Evolutionary conservation across 2,329 filamentous ascomycete species (phyloP).

Genomic region (Fusarium sp.): DNA sequence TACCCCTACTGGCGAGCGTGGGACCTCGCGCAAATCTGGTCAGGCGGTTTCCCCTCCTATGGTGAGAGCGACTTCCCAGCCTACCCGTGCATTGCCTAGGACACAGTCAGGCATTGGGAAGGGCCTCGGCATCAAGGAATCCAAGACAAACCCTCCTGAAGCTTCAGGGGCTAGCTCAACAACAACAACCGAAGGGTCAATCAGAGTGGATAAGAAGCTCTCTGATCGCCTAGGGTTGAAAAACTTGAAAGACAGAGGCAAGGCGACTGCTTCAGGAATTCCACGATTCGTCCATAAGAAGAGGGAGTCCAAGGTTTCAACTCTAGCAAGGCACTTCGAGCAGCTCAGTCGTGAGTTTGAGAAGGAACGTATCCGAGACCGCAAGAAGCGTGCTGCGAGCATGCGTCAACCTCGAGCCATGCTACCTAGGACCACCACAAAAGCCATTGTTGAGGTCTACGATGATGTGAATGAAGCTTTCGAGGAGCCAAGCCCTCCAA

Average conservation of each 20-base stretch:
- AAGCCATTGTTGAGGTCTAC: conserved; percentile 95
- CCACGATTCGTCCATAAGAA: conserved; percentile 85
- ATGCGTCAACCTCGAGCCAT: conserved; percentile 81
- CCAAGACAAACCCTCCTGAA: conserved; percentile 47
- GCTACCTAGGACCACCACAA: conserved; percentile 87
- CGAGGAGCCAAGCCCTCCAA: conserved; percentile 72
- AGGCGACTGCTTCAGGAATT: conserved; percentile 78
- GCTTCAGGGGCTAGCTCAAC: conserved; percentile 38
- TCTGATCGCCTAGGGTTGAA: conserved; percentile 77
- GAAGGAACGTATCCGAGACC: conserved; percentile 89
- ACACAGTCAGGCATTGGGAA: conserved; percentile 61
- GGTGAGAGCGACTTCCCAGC: conserved; percentile 66
- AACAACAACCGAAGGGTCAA: conserved; percentile 53
- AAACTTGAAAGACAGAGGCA: conserved; percentile 70
- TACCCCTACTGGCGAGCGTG: conserved; percentile 51
- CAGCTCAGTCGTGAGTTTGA: conserved; percentile 97
- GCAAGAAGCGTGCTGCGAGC: conserved; percentile 82
- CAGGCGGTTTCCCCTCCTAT: conserved; percentile 64
- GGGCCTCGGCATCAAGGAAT: conserved; percentile 54
- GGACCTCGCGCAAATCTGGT: conserved; percentile 59
- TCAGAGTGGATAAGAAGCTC: conserved; percentile 78
- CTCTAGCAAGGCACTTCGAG: conserved; percentile 95
- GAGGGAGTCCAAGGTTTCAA: conserved; percentile 84
- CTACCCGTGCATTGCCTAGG: conserved; percentile 60
- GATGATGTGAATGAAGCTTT: conserved; percentile 94